Conservation (phyloP, 2,329 filamentous ascomycete species). For the Cryphonectria carpinicola region DNA sequence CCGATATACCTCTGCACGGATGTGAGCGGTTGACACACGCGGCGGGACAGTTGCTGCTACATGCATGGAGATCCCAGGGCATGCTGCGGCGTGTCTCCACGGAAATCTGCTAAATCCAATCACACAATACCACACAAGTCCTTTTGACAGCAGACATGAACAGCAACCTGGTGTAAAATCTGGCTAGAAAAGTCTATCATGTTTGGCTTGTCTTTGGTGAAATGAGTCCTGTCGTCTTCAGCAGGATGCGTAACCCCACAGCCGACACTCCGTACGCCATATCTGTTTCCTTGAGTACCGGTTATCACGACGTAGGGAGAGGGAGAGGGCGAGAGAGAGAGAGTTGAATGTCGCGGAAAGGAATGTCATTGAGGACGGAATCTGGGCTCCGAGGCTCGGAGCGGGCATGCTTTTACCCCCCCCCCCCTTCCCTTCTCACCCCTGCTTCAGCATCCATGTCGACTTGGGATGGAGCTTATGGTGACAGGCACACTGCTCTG, state of each 20-base stretch:
- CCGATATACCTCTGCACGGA: slow-evolving; percentile 17
- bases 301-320: neutral
- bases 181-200: neutral
- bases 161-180: neutral
- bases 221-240: neutral
- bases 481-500: neutral
- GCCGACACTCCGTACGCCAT: neutral
- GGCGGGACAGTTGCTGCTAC: slow-evolving; percentile 1
- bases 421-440: neutral
- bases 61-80: neutral
- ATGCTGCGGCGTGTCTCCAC: slow-evolving; percentile 6
- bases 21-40: slow-evolving; percentile 14
- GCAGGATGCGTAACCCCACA: neutral
- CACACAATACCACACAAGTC: slow-evolving; percentile 6
- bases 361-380: neutral
- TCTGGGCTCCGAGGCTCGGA: neutral
- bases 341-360: neutral
- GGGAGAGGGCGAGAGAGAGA: too few species aligned
- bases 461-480: neutral
- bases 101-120: slow-evolving; percentile 16
- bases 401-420: neutral
- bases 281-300: neutral
- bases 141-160: neutral
- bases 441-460: neutral
- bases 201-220: neutral